Evolutionary conservation across 495 filamentous ascomycete species (phyloP), one percentile per base, ranked within the genome.

Genomic region (Hypoxylon cercidicola): DNA sequence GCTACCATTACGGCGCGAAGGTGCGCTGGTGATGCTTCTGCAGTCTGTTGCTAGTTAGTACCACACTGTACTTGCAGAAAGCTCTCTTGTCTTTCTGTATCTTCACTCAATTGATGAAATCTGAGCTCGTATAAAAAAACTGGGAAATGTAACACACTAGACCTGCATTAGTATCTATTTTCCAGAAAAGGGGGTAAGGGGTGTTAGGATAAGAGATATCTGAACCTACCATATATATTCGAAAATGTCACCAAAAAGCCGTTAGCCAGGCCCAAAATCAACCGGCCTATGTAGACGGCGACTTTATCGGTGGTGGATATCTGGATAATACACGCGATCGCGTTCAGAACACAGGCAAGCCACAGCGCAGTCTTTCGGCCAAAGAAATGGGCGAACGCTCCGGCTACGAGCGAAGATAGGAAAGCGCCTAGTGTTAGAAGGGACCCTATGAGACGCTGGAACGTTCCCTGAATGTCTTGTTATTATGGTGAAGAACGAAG

Each of bases 181-280:
- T 37, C 11, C 10, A 48, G 4, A 16, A 23, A 20, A 13, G 19
- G 8, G 15, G 13, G 37, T 16, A 60, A 25, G 9, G 15, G n/a
- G 28, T 8, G 11, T 34, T n/a, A 23, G 18, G 12, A 23, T 5
- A 20, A 20, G n/a, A 44, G 11, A 23, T 28, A 32, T 44, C 11
- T 8, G 16, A 6, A 41, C 49, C 1, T 60, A 68, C 65, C 65
- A 37, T 85, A 85, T n/a, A 84, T 73, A 53, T 84, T 81, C 1
- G 78, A 82, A 55, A 85, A 85, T 4, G 83, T 86, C 55, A 85
- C 77, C 58, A 83, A 71, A 45, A 83, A 81, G 30, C 79, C 82
- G 59, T 84, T 83, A 2, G 79, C 79, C n/a, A 86, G 60, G 1
- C 83, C 83, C 13, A 85, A 76, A 10, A 85, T 45, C 11, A 85